Conservation (phyloP, 805 yeast species). For the Clavispora phyllophila region DNA sequence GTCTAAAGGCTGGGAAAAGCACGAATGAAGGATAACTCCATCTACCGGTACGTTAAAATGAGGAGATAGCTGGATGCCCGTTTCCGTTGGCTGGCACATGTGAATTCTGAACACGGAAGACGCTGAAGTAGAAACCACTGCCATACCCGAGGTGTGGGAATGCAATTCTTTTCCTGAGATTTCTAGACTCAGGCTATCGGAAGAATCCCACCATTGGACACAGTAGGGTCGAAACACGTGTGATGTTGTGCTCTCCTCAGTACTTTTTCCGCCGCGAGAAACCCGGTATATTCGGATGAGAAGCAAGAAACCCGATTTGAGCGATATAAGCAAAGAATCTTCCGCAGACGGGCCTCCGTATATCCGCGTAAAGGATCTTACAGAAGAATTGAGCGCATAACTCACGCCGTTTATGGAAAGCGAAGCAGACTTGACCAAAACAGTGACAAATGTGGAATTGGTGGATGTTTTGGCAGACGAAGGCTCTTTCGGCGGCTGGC, state of each 20-base stretch:
- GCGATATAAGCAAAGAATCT: conserved; percentile 36
- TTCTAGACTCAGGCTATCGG: conserved; percentile 9
- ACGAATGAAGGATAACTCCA: conserved; percentile 37
- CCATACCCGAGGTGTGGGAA: conserved; percentile 35
- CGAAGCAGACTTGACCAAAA: conserved; percentile 30
- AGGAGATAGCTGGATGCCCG: conserved; percentile 34
- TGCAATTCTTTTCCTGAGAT: conserved; percentile 25
- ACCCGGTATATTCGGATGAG: conserved; percentile 35
- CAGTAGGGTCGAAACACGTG: conserved; percentile 37
- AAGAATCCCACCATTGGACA: conserved; percentile 47
- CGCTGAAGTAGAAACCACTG: conserved; percentile 35
- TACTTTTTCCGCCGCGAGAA: conserved; percentile 21
- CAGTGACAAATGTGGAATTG: conserved; percentile 12
- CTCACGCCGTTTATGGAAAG: conserved; percentile 26
- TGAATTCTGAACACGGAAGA: conserved; percentile 34
- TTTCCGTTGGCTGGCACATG: conserved; percentile 28
- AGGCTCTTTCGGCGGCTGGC: conserved; percentile 2
- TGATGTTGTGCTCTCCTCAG: conserved; percentile 10
- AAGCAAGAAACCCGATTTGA: conserved; percentile 37
- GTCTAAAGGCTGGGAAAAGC: conserved; percentile 37
- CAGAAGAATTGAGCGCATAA: conserved; percentile 26
- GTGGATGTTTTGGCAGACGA: conserved; percentile 3
- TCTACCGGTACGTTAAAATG: conserved; percentile 37
- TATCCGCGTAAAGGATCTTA: conserved; percentile 28
- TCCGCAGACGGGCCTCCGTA: conserved; percentile 15